These are phyloP conservation scores for Parietichytrium sp. DNA, from an alignment of 108 stramenopile species.

Conservation along the genomic window DNA sequence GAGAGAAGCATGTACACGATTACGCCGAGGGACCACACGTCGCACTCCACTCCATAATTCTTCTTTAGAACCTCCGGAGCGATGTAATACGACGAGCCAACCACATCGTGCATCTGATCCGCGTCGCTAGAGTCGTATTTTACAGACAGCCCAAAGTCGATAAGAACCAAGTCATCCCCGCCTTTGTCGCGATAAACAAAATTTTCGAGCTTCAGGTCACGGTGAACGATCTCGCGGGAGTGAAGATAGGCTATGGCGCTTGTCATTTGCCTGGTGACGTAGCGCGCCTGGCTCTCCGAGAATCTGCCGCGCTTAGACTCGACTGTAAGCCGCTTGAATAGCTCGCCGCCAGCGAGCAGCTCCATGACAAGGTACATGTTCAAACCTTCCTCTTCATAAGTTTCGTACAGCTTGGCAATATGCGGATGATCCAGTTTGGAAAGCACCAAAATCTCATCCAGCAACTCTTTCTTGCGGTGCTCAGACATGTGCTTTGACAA, in stretches of 20 bases:
- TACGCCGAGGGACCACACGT: slow-evolving; percentile 69
- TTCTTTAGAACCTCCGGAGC: slow-evolving; percentile 96
- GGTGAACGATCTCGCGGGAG: slow-evolving; percentile 75
- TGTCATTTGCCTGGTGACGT: slow-evolving; percentile 79
- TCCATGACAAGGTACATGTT: slow-evolving; percentile 77
- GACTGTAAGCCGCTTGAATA: slow-evolving; percentile 55
- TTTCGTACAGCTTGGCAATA: slow-evolving; percentile 54
- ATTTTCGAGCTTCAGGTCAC: slow-evolving; percentile 92
- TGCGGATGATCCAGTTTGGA: slow-evolving; percentile 32
- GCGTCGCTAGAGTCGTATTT: not conserved
- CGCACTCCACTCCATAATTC: slow-evolving; percentile 88
- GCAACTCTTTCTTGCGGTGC: not conserved
- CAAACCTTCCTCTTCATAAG: slow-evolving; percentile 63
- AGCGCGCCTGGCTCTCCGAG: slow-evolving; percentile 87
- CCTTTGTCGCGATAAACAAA: slow-evolving; percentile 85
- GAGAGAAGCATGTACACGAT: slow-evolving; percentile 67
- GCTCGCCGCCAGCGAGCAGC: slow-evolving; percentile 89
- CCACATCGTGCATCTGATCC: slow-evolving; percentile 64
- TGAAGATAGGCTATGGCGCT: slow-evolving; percentile 91
- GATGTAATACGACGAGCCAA: slow-evolving; percentile 91
- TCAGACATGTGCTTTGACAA: slow-evolving; percentile 5
- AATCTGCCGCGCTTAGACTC: slow-evolving; percentile 61
- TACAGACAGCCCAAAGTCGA: slow-evolving; percentile 89
- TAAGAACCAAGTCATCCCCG: slow-evolving; percentile 78
- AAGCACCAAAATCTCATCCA: slow-evolving; percentile 30